Base-by-base conservation (phyloP, 2,329 filamentous ascomycete genomes). In the Colletotrichum ledebouriae region DNA sequence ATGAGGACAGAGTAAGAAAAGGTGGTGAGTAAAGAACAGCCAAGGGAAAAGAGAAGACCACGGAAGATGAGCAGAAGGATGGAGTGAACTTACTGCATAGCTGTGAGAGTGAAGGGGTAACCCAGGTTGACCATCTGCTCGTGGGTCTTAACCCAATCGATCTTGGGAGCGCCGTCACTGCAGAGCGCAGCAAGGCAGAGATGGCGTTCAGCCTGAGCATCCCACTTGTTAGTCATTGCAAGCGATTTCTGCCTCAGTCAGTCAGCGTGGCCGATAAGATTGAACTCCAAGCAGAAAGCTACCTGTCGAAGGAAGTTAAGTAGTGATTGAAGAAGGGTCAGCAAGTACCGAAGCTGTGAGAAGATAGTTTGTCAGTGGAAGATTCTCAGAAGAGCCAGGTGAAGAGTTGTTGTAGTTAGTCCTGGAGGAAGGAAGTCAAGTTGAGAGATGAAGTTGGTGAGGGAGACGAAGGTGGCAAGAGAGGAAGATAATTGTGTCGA, bases 41-140 rank as follows among this genome's bases (percentile, higher is more conserved):
- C 1, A 6, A 11, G 42, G 15, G 3, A 4, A 46, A 20, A 5
- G n/a, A 15, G 4, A 33, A 37, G 29, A 29, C 29, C 13, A 20
- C 13, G 4, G 29, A 53, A 4, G 3, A 53, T 20, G 50, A 55
- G 9, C 1, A 55, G 22, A 37, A 12, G 29, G 7, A 29, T 29
- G 6, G 2, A 29, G 29, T 39, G 13, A 39, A 75, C 79, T 44
- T 72, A 82, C 80, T 73, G 76, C 42, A 82, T 76, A 39, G 80
- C 80, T n/a, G 79, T 78, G 39, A 39, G 37, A 61, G 77, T 78
- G 34, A 81, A 81, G 10, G 63, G 39, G 33, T 81, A 77, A 6
- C 78, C 79, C 13, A 78, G 72, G 2, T 63, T 20, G 3, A 53
- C 62, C 79, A 81, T 80, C 37, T 76, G 66, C 11, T 62, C 53